These are phyloP conservation scores for Ophiobolus disseminans DNA, from an alignment of 2,329 filamentous ascomycete genomes.

Conservation along the genomic window DNA sequence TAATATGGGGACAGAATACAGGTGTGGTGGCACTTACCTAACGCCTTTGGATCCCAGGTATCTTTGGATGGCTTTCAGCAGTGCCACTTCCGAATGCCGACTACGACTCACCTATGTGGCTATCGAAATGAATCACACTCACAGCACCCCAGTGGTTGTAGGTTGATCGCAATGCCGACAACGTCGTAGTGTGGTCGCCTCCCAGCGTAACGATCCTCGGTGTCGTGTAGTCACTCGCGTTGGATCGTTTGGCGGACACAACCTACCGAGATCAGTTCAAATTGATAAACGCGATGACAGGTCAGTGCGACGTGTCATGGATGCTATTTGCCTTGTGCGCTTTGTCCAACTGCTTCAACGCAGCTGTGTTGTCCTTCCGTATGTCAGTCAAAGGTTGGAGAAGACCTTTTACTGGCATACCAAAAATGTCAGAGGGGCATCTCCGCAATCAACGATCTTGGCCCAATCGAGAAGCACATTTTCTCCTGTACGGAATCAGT, in stretches of 20 bases:
- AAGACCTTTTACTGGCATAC: conserved; percentile 26
- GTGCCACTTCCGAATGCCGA: not conserved
- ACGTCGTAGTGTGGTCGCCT: conserved; percentile 64
- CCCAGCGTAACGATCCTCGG: conserved; percentile 62
- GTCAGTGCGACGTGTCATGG: not conserved
- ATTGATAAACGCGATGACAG: no score
- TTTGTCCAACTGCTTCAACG: conserved; percentile 60
- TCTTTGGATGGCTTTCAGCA: conserved; percentile 44
- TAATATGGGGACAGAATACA: conserved; percentile 10
- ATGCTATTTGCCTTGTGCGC: conserved; percentile 55
- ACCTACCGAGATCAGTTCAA: conserved; percentile 42
- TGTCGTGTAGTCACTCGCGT: conserved; percentile 52
- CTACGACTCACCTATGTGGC: conserved; percentile 52
- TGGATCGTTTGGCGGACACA: conserved; percentile 56
- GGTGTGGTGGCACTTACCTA: conserved; percentile 55
- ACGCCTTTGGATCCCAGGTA: conserved; percentile 63
- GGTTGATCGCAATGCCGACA: conserved; percentile 60
- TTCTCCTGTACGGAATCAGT: conserved; percentile 29
- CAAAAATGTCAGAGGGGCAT: conserved; percentile 60
- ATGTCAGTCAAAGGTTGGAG: not conserved
- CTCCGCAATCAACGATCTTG: conserved; percentile 63
- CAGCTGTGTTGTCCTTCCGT: conserved; percentile 60
- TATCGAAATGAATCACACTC: conserved; percentile 66
- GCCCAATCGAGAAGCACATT: conserved; percentile 58
- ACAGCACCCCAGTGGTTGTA: conserved; percentile 60